Evolutionary conservation across 1,284 basidiomycete genomes (phyloP).

Genomic region (Prillingera fragicola): DNA sequence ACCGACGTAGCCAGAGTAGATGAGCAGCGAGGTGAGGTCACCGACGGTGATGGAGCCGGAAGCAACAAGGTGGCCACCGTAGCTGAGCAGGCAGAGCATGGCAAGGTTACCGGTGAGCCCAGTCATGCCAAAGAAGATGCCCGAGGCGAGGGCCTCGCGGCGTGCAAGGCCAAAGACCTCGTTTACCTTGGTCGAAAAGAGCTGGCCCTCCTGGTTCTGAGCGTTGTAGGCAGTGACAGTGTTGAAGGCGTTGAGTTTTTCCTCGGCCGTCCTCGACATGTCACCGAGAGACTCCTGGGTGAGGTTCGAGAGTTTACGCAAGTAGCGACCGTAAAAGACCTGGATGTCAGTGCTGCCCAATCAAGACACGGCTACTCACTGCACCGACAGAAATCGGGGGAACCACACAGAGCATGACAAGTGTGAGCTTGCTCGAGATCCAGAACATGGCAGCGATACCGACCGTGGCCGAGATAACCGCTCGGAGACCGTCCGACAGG

Average conservation of each 20-base stretch:
- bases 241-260: slow-evolving; percentile 84
- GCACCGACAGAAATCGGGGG: slow-evolving; percentile 93
- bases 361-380: slow-evolving; percentile 51
- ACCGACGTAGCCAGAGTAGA: slow-evolving; percentile 74
- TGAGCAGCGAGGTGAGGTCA: slow-evolving; percentile 79
- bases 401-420: slow-evolving; percentile 89
- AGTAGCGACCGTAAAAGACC: slow-evolving; percentile 92
- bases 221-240: slow-evolving; percentile 89
- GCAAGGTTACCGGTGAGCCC: slow-evolving; percentile 95
- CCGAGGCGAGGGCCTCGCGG: slow-evolving; percentile 84
- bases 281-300: slow-evolving; percentile 93
- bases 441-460: slow-evolving; percentile 94
- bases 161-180: slow-evolving; percentile 69
- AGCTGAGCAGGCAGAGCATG: slow-evolving; percentile 79
- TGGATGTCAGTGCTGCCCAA: slow-evolving; percentile 53
- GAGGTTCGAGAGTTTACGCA: slow-evolving; percentile 82
- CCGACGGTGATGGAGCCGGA: slow-evolving; percentile 82
- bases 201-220: slow-evolving; percentile 60
- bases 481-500: slow-evolving; percentile 77
- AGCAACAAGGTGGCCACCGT: slow-evolving; percentile 87
- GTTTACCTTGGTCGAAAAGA: slow-evolving; percentile 56
- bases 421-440: slow-evolving; percentile 81
- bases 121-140: slow-evolving; percentile 86
- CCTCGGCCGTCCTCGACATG: slow-evolving; percentile 88
- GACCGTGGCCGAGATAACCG: slow-evolving; percentile 80